These are phyloP conservation scores for Blumeria graminis DNA, from an alignment of 2,329 filamentous ascomycete species.

Conservation along the genomic window DNA sequence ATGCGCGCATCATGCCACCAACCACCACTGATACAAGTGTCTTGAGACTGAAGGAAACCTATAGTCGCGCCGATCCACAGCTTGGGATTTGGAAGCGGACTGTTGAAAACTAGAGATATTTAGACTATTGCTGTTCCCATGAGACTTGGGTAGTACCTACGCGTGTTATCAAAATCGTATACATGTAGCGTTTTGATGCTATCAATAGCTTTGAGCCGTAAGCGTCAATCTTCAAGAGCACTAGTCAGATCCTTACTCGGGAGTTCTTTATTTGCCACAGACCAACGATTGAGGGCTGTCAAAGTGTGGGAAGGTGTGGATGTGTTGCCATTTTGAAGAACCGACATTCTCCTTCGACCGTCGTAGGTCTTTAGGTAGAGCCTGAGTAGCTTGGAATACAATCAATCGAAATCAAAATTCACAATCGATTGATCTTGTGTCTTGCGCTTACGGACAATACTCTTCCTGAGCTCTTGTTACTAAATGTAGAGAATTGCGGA, in stretches of 20 bases:
- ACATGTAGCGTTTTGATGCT: constrained; percentile 64
- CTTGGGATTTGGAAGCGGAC: constrained; percentile 67
- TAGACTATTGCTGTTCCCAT: neutral
- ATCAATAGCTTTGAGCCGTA: constrained; percentile 23
- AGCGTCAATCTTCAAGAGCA: neutral
- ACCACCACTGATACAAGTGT: constrained; percentile 58
- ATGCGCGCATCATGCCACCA: constrained; percentile 95
- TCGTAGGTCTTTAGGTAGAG: neutral
- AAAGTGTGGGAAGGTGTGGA: constrained; percentile 24
- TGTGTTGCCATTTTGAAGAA: constrained; percentile 5
- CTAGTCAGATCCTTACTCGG: constrained; percentile 34
- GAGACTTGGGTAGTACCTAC: constrained; percentile 23
- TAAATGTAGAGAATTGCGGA: neutral
- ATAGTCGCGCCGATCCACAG: constrained; percentile 65
- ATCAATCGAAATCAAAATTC: neutral
- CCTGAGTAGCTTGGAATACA: neutral
- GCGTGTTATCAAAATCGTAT: constrained; percentile 95
- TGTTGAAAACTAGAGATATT: constrained; percentile 48
- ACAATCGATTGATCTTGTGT: neutral
- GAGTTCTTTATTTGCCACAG: constrained; percentile 46
- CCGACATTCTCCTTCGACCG: constrained; percentile 1
- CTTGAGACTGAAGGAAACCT: constrained; percentile 49
- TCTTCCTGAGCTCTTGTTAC: neutral
- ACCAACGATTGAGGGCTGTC: constrained; percentile 67
- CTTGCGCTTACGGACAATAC: neutral